Conservation (phyloP, 768 basidiomycete genomes). For the Boletus edulis region DNA sequence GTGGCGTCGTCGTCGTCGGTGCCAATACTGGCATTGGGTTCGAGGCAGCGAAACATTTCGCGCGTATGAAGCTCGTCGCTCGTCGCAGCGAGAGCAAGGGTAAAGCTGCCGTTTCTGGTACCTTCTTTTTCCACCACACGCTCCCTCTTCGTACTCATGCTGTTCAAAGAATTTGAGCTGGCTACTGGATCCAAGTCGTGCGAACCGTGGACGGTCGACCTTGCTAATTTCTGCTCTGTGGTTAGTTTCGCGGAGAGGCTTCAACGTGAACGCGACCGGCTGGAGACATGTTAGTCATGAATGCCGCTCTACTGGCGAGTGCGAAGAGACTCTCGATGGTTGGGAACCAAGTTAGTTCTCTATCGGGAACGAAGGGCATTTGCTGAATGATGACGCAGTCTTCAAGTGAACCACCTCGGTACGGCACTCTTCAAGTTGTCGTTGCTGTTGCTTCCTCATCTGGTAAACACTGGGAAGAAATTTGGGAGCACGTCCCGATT, state of each 20-base stretch:
- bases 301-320: constrained; percentile 33
- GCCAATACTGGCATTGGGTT: too few relatives aligned
- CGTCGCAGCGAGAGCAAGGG: too few relatives aligned
- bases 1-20: too few relatives aligned
- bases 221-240: too few relatives aligned
- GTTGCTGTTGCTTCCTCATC: constrained; percentile 31
- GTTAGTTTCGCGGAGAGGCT: constrained; percentile 1
- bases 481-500: constrained; percentile 24
- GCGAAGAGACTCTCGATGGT: constrained; percentile 34
- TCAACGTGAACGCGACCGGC: constrained; percentile 1
- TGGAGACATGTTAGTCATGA: constrained; percentile 39
- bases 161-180: constrained; percentile 36
- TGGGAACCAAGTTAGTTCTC: constrained; percentile 43
- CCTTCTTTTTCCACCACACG: too few relatives aligned
- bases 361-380: not conserved
- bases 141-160: constrained; percentile 11
- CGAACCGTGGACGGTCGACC: too few relatives aligned
- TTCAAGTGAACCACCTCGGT: constrained; percentile 37
- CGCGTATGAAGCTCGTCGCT: too few relatives aligned
- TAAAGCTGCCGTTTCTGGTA: too few relatives aligned
- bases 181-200: too few relatives aligned
- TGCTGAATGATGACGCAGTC: constrained; percentile 6
- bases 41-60: too few relatives aligned
- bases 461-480: constrained; percentile 25
- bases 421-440: constrained; percentile 33